phyloP scores from a whole-genome alignment of 352 stramenopile species.

The Globisporangium cystogenes region DNA sequence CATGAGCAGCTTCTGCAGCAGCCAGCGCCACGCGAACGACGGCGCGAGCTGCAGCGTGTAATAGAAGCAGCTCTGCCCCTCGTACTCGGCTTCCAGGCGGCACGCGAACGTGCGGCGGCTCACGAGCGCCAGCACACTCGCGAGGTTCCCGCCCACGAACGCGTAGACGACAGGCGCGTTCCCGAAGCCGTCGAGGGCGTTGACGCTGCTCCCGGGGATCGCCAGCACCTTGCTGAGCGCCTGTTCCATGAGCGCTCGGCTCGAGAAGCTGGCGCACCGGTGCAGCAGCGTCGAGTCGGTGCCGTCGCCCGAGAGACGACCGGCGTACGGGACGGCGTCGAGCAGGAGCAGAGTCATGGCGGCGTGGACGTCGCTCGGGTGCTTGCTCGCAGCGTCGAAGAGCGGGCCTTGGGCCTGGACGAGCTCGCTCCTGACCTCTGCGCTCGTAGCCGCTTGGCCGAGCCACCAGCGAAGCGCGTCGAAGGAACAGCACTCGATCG shows the following conservation, averaged over 20 bases:
- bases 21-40: constrained; percentile 33
- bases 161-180: constrained; percentile 44
- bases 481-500: constrained; percentile 27
- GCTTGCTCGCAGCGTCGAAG: constrained; percentile 14
- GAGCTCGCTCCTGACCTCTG: background rate
- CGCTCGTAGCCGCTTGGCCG: constrained; percentile 8
- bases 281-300: constrained; percentile 43
- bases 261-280: constrained; percentile 35
- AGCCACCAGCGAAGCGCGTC: constrained; percentile 40
- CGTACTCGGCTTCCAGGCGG: constrained; percentile 59
- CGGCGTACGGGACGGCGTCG: constrained; percentile 16
- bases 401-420: constrained; percentile 1
- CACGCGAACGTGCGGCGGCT: constrained; percentile 5
- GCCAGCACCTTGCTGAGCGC: constrained; percentile 35
- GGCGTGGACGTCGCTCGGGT: constrained; percentile 27
- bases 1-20: constrained; percentile 29
- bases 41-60: constrained; percentile 49
- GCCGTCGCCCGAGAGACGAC: constrained; percentile 44
- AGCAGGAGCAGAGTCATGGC: constrained; percentile 40
- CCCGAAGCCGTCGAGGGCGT: constrained; percentile 42
- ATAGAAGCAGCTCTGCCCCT: constrained; percentile 61
- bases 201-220: constrained; percentile 1
- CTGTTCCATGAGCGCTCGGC: constrained; percentile 10
- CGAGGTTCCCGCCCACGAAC: constrained; percentile 13
- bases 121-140: constrained; percentile 29